Evolutionary conservation across 495 filamentous ascomycete species (phyloP).

Genomic region (Xylaria castorea): DNA sequence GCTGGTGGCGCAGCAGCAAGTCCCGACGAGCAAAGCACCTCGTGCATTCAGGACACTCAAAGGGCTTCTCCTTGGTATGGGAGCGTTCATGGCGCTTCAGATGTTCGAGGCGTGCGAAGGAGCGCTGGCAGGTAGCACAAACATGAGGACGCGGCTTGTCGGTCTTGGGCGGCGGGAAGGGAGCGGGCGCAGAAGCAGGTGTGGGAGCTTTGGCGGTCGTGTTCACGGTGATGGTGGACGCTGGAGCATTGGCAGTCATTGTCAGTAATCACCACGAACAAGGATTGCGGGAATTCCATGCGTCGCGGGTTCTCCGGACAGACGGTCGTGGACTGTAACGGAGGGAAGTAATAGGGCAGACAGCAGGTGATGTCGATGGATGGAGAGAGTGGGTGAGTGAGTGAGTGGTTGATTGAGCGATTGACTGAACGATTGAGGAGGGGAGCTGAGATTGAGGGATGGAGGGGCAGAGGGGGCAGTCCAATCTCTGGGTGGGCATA

Average conservation of each 20-base stretch:
- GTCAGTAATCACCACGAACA: constrained; percentile 34
- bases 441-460: constrained; percentile 29
- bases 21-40: constrained; percentile 96
- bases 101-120: constrained; percentile 95
- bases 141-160: constrained; percentile 97
- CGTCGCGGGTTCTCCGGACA: constrained; percentile 20
- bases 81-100: constrained; percentile 98
- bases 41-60: constrained; percentile 95
- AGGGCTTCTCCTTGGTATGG: constrained; percentile 99
- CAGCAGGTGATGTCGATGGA: not conserved
- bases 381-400: not conserved
- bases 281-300: constrained; percentile 22
- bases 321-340: not conserved
- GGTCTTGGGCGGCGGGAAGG: constrained; percentile 83
- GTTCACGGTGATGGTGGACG: constrained; percentile 59
- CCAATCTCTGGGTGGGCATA: constrained; percentile 27
- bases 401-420: not conserved
- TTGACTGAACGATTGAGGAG: constrained; percentile 22
- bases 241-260: constrained; percentile 39
- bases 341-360: constrained; percentile 10
- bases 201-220: constrained; percentile 50
- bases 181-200: constrained; percentile 36
- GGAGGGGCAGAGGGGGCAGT: constrained; percentile 23
- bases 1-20: constrained; percentile 91
- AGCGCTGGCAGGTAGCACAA: constrained; percentile 90